Base-by-base conservation (phyloP, 106 monocot genomes). In the Gastrodia elata region DNA sequence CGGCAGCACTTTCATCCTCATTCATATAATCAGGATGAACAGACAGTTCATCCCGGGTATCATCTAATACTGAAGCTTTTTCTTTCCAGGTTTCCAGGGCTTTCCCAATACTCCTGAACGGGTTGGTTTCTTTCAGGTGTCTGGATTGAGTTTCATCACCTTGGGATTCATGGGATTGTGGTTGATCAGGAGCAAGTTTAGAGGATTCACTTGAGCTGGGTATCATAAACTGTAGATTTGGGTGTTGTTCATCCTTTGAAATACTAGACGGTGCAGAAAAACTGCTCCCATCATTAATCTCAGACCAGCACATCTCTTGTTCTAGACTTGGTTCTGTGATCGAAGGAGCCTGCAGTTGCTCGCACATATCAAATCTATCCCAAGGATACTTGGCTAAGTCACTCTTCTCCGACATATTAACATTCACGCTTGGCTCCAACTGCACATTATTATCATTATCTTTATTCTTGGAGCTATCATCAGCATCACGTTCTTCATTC, bases 31-130 rank as follows among this genome's bases (percentile, higher is more conserved):
- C 81, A 71, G 46, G 56, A 24, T 58, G 61, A 10, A 76, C 79
- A 52, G 46, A 49, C 56, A 80, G 78, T 71, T 68, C 35, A 39
- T 92, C 91, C 30, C 86, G 85, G 2, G 75, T 27, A 75, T 90
- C 90, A 76, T 65, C 75, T 11, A 90, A 84, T 20, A 96, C 79
- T 65, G 80, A 81, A 58, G 90, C 92, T 72, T 87, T 84, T 76
- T 96, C 92, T 83, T 92, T 92, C 92, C 89, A 96, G 28, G 84
- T 84, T 59, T 82, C 74, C 80, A 96, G 65, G 33, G 92, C 96
- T 83, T 96, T 84, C 3, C 87, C 92, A 33, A 92, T 58, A 77
- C 86, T 90, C 69, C 96, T 82, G 55, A 86, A 96, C 9, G 96
- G 96, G 82, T 92, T 92, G 71, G 89, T 80, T 59, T 68, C 55